Evolutionary conservation across 2,329 filamentous ascomycete species (phyloP).

Genomic region (Epichloe sylvatica): DNA sequence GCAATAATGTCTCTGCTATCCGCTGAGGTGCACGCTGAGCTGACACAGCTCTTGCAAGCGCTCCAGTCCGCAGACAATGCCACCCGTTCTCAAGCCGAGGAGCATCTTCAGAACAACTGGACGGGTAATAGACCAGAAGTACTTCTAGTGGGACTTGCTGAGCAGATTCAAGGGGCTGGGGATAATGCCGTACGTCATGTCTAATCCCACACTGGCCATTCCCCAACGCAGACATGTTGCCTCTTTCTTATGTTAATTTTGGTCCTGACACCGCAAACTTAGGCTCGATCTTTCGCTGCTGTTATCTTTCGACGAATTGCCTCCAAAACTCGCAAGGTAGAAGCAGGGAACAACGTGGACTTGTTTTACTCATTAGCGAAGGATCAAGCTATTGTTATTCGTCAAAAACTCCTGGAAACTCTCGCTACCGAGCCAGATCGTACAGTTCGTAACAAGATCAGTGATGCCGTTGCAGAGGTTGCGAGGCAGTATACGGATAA

Average conservation of each 20-base stretch:
- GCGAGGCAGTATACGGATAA: slow-evolving; percentile 90
- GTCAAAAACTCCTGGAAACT: slow-evolving; percentile 68
- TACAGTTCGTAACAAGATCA: slow-evolving; percentile 82
- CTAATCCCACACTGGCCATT: neutral
- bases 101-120: slow-evolving; percentile 85
- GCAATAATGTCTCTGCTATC: slow-evolving; percentile 64
- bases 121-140: slow-evolving; percentile 67
- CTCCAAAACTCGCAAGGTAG: slow-evolving; percentile 71
- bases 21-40: slow-evolving; percentile 68
- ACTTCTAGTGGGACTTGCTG: slow-evolving; percentile 82
- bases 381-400: slow-evolving; percentile 64
- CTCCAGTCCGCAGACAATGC: slow-evolving; percentile 83
- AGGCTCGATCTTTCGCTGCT: slow-evolving; percentile 77
- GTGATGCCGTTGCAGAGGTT: slow-evolving; percentile 91
- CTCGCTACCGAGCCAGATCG: slow-evolving; percentile 59
- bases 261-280: slow-evolving; percentile 22
- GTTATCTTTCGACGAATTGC: slow-evolving; percentile 91
- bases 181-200: slow-evolving; percentile 47
- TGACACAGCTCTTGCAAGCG: slow-evolving; percentile 73
- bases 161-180: slow-evolving; percentile 72
- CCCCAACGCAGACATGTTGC: neutral
- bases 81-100: slow-evolving; percentile 73
- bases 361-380: slow-evolving; percentile 68
- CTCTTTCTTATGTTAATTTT: neutral
- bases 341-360: slow-evolving; percentile 59